Percentiles rank a stretch among this genome's conserved stretches.
Conservation (phyloP, 2,329 filamentous ascomycete species). For the Colletotrichum limetticola region DNA sequence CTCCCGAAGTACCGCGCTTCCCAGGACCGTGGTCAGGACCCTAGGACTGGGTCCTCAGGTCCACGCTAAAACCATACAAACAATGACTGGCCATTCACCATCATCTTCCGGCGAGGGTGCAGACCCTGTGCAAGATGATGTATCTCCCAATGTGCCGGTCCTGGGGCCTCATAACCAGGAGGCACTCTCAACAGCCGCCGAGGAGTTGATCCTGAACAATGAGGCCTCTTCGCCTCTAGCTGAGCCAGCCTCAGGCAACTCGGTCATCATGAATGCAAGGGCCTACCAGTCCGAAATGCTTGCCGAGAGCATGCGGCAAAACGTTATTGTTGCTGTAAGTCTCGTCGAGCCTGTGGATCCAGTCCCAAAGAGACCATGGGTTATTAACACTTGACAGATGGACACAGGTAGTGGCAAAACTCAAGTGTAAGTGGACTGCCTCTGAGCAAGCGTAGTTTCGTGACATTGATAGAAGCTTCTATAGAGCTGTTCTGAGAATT, state of each 20-base stretch:
- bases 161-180: slow-evolving; percentile 21
- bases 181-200: slow-evolving; percentile 5
- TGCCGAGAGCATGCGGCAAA: slow-evolving; percentile 72
- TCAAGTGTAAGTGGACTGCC: slow-evolving; percentile 67
- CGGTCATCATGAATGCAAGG: slow-evolving; percentile 55
- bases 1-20: slow-evolving; percentile 9
- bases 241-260: slow-evolving; percentile 19
- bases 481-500: slow-evolving; percentile 75
- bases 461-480: slow-evolving; percentile 36
- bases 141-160: background rate
- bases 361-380: background rate
- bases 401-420: slow-evolving; percentile 85
- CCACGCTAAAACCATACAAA: slow-evolving; percentile 1
- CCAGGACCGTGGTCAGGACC: background rate
- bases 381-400: slow-evolving; percentile 64
- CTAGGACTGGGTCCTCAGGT: background rate
- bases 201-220: slow-evolving; percentile 25
- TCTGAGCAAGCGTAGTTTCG: background rate
- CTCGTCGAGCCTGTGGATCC: background rate
- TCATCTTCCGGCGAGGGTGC: slow-evolving; percentile 13
- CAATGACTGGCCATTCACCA: slow-evolving; percentile 14
- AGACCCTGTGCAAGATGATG: slow-evolving; percentile 10
- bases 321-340: slow-evolving; percentile 77
- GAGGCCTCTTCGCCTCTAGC: slow-evolving; percentile 20
- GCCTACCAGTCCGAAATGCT: slow-evolving; percentile 84